Conservation (phyloP, 192 early-diverging fungal genomes). For the Backusella macrospora region DNA sequence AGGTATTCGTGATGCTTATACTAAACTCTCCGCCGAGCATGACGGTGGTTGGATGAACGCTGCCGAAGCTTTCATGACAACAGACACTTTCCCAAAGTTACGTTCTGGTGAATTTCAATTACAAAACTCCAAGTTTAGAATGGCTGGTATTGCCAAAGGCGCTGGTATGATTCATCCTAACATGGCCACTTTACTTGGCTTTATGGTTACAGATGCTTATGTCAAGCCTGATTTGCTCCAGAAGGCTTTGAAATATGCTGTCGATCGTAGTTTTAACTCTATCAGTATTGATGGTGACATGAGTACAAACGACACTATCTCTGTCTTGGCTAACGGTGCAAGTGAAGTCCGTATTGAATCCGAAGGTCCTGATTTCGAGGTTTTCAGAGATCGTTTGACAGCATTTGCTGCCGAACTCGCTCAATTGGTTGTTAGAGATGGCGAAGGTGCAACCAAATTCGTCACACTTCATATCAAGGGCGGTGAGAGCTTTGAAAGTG, state of each 20-base stretch:
- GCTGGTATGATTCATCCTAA: slow-evolving; percentile 99
- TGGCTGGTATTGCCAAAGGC: slow-evolving; percentile 96
- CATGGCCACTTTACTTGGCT: slow-evolving; percentile 94
- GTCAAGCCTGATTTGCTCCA: slow-evolving; percentile 68
- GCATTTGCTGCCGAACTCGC: slow-evolving; percentile 87
- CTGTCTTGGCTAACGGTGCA: slow-evolving; percentile 87
- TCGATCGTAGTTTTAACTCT: slow-evolving; percentile 92
- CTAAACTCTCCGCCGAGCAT: slow-evolving; percentile 52
- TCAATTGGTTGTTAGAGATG: slow-evolving; percentile 90
- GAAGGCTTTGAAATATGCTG: slow-evolving; percentile 75
- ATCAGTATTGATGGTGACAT: slow-evolving; percentile 97
- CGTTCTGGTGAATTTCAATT: slow-evolving; percentile 58
- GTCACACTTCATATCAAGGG: slow-evolving; percentile 86
- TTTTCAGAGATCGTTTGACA: slow-evolving; percentile 75
- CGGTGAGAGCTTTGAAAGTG: slow-evolving; percentile 71
- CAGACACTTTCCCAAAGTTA: slow-evolving; percentile 96
- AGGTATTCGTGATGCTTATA: slow-evolving; percentile 60
- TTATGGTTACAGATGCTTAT: slow-evolving; percentile 83
- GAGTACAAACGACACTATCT: slow-evolving; percentile 95
- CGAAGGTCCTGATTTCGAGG: slow-evolving; percentile 56
- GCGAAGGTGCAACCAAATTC: slow-evolving; percentile 98
- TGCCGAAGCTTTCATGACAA: slow-evolving; percentile 93
- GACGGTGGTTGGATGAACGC: slow-evolving; percentile 75
- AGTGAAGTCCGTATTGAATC: slow-evolving; percentile 45
- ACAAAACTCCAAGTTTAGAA: slow-evolving; percentile 58